A percentile compares a stretch with the other conserved stretches of the same genome.
These are phyloP conservation scores for Cryphonectria parasitica DNA, from an alignment of 2,329 filamentous ascomycete species.

Conservation along the genomic window DNA sequence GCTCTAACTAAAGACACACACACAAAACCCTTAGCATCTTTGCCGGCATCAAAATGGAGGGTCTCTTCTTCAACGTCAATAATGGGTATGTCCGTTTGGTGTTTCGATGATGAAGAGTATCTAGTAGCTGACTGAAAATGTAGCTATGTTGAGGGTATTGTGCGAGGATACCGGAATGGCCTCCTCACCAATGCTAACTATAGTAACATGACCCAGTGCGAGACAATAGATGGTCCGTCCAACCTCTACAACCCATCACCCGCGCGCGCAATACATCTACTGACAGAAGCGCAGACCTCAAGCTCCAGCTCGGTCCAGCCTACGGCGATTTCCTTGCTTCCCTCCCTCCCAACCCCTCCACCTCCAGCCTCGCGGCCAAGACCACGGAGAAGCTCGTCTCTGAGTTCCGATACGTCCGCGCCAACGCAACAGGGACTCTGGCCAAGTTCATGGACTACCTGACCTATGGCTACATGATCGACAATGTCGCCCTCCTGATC, in stretches of 20 bases:
- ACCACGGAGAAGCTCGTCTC: conserved; percentile 97
- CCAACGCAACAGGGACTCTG: conserved; percentile 88
- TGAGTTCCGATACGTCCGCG: conserved; percentile 94
- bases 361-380: conserved; percentile 89
- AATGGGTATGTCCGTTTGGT: conserved; percentile 65
- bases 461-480: conserved; percentile 99
- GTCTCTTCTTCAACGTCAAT: conserved; percentile 91
- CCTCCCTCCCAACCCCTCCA: conserved; percentile 94
- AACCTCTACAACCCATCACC: background rate
- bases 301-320: conserved; percentile 92
- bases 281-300: conserved; percentile 66
- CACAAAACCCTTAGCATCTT: conserved; percentile 9
- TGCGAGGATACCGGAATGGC: conserved; percentile 93
- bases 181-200: conserved; percentile 91
- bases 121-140: conserved; percentile 30
- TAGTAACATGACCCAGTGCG: conserved; percentile 94
- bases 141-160: conserved; percentile 96
- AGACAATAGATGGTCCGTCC: conserved; percentile 85
- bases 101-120: background rate
- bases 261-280: background rate
- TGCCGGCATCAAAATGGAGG: conserved; percentile 68
- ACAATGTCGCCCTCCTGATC: conserved; percentile 97
- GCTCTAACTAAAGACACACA: background rate
- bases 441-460: conserved; percentile 97
- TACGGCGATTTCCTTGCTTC: conserved; percentile 96